These are phyloP conservation scores for Gymnopus androsaceus DNA, from an alignment of 1,284 basidiomycete species.

Conservation along the genomic window DNA sequence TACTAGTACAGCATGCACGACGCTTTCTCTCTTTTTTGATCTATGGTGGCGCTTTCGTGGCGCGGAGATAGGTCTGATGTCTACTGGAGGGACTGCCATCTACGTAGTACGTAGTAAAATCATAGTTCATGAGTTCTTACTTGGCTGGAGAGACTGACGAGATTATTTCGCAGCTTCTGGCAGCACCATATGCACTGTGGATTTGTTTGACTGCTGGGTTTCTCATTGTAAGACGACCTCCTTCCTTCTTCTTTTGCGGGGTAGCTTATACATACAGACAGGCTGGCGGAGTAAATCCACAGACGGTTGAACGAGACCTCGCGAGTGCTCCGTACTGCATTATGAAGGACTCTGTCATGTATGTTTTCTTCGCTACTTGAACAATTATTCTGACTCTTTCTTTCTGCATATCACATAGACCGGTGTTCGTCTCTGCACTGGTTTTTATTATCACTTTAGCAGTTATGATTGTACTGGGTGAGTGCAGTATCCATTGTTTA, in stretches of 20 bases:
- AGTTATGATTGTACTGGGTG: background rate
- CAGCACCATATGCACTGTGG: background rate
- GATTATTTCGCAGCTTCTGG: background rate
- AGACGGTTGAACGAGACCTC: background rate
- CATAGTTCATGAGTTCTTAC: no score
- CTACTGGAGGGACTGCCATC: background rate
- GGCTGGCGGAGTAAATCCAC: background rate
- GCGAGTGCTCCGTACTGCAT: background rate
- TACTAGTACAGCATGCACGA: constrained; percentile 3
- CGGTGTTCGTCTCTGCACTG: background rate
- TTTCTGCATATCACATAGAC: background rate
- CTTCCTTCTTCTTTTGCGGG: background rate
- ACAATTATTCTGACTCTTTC: no score
- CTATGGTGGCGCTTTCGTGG: background rate
- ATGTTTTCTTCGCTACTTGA: background rate
- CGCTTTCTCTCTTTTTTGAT: constrained; percentile 2
- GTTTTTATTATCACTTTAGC: background rate
- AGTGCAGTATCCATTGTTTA: background rate
- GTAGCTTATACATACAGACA: background rate
- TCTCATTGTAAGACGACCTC: background rate
- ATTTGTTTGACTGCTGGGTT: background rate
- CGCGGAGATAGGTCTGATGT: background rate
- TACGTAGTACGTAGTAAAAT: no score
- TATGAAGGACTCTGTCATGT: background rate
- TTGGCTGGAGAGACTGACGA: background rate